These are phyloP conservation scores for Microbotryum silenes-acaulis DNA, from an alignment of 1,284 basidiomycete genomes.

Conservation along the genomic window DNA sequence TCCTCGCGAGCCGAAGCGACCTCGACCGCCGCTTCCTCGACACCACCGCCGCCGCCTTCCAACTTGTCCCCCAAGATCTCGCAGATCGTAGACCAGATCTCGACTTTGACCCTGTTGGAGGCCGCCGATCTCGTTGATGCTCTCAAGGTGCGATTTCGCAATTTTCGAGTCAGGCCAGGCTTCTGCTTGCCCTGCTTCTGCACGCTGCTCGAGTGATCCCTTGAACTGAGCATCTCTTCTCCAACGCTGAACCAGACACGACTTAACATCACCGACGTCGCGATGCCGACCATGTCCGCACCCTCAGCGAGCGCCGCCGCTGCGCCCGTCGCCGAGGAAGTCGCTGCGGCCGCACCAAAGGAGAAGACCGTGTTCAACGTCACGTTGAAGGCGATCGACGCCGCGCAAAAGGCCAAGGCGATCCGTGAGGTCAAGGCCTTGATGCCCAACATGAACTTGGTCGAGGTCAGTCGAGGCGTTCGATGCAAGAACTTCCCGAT, in stretches of 20 bases:
- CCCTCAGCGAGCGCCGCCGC: conserved; percentile 53
- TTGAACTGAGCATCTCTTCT: not conserved
- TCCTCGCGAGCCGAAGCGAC: conserved; percentile 8
- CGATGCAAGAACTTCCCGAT: conserved; percentile 25
- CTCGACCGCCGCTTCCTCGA: conserved; percentile 7
- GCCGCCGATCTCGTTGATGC: conserved; percentile 90
- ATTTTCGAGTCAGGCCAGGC: not conserved
- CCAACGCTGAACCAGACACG: conserved; percentile 53
- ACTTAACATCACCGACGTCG: conserved; percentile 96
- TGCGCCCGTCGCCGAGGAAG: conserved; percentile 44
- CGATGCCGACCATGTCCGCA: conserved; percentile 73
- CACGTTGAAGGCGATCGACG: conserved; percentile 85
- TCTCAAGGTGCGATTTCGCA: conserved; percentile 62
- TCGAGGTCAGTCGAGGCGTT: conserved; percentile 67
- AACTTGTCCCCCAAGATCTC: conserved; percentile 54
- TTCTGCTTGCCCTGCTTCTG: not conserved
- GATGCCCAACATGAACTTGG: conserved; percentile 87
- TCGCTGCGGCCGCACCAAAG: conserved; percentile 55
- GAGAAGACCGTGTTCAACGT: conserved; percentile 98
- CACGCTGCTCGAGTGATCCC: not conserved
- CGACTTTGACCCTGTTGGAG: conserved; percentile 80
- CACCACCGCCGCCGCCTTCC: conserved; percentile 10
- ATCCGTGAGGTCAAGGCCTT: conserved; percentile 96
- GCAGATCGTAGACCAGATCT: conserved; percentile 89
- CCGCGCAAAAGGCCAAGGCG: conserved; percentile 86